Evolutionary conservation across 169 alveolate genomes (phyloP).

Genomic region (Cryptosporidium felis): DNA sequence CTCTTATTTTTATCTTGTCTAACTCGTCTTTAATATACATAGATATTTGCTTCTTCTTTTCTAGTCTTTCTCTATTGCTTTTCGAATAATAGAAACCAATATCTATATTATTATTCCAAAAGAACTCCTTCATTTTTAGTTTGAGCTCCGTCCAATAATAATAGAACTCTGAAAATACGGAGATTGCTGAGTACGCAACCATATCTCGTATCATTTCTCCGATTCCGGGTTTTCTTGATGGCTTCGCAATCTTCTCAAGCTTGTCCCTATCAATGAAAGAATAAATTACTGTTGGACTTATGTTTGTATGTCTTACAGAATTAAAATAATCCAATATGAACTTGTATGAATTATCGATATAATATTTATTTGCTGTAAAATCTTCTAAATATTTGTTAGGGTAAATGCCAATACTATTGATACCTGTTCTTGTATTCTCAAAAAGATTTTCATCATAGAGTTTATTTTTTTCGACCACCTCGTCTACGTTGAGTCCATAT

Average conservation of each 20-base stretch:
- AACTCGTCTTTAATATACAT: background rate
- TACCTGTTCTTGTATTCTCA: background rate
- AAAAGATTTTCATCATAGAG: too few species aligned
- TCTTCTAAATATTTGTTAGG: background rate
- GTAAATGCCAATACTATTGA: background rate
- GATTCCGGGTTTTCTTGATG: background rate
- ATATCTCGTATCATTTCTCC: background rate
- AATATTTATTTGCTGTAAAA: background rate
- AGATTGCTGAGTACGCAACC: background rate
- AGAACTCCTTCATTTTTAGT: background rate
- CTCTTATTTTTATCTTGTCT: background rate
- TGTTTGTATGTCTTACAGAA: background rate
- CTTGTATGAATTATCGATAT: background rate
- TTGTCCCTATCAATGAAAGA: conserved; percentile 11
- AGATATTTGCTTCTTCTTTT: background rate
- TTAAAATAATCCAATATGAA: conserved; percentile 16
- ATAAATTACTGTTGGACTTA: background rate
- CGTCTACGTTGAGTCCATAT: conserved; percentile 41
- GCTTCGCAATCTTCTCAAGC: background rate
- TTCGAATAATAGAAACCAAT: background rate
- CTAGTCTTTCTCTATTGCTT: background rate
- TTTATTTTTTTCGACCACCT: background rate
- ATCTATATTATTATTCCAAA: background rate
- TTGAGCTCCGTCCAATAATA: conserved; percentile 31
- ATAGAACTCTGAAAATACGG: conserved; percentile 24